phyloP scores from a whole-genome alignment of 2,329 filamentous ascomycete species.

The Monilinia fructigena region DNA sequence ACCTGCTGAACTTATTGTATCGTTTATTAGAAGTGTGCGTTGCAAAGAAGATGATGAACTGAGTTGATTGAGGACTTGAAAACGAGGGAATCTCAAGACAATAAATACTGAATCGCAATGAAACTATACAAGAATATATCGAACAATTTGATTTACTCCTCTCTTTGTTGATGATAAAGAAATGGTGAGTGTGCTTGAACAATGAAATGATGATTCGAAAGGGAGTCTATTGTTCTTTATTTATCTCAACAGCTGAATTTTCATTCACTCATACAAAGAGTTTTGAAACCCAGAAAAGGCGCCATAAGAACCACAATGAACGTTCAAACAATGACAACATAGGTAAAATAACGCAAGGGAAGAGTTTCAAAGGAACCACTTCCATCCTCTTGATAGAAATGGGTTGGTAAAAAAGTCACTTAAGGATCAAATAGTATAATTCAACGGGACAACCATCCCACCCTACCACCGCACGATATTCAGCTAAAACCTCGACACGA shows the following conservation, averaged over 20 bases:
- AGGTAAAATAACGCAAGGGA: not conserved
- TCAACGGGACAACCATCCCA: not conserved
- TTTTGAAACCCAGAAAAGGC: not conserved
- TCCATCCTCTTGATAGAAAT: not conserved
- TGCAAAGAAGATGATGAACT: not conserved
- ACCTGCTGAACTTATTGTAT: slow-evolving; percentile 17
- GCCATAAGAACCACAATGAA: not conserved
- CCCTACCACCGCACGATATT: not conserved
- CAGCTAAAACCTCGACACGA: not conserved
- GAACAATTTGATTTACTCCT: slow-evolving; percentile 3
- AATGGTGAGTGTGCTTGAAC: not conserved
- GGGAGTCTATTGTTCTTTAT: slow-evolving; percentile 1
- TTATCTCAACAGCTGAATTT: not conserved
- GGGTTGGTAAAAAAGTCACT: not conserved
- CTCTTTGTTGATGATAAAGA: slow-evolving; percentile 1
- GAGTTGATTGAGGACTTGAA: not conserved
- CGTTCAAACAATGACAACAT: not conserved
- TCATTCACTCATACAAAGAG: not conserved
- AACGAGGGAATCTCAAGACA: not conserved
- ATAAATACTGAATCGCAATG: not conserved
- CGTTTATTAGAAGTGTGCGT: not conserved
- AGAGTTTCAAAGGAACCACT: slow-evolving; percentile 2
- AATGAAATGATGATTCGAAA: not conserved
- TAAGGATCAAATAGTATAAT: not conserved
- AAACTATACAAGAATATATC: not conserved